phyloP scores from a whole-genome alignment of 768 basidiomycete genomes.

The Hortiboletus flavorubellus region DNA sequence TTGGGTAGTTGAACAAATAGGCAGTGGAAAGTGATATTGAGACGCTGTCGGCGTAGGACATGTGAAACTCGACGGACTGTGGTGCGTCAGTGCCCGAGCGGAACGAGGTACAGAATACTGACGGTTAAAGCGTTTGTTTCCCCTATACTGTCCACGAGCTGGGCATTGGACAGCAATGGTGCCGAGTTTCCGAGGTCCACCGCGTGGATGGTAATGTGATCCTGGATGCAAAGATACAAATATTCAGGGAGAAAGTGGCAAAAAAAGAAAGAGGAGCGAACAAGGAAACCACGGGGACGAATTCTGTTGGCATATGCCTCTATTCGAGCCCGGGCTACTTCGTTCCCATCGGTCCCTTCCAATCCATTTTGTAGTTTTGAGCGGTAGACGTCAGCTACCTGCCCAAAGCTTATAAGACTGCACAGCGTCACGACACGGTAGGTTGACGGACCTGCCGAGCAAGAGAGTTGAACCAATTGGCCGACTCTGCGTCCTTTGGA shows the following conservation, averaged over 20 bases:
- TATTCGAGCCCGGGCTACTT: constrained; percentile 73
- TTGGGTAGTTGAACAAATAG: constrained; percentile 83
- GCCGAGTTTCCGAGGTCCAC: constrained; percentile 80
- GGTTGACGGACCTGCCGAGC: constrained; percentile 63
- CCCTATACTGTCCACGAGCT: constrained; percentile 32
- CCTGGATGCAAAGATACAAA: constrained; percentile 44
- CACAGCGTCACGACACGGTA: neutral
- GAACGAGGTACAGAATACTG: constrained; percentile 9
- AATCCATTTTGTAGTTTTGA: constrained; percentile 72
- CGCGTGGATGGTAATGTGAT: constrained; percentile 81
- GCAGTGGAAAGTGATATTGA: constrained; percentile 82
- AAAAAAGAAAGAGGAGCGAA: constrained; percentile 32
- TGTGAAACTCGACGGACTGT: constrained; percentile 79
- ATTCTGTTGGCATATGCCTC: constrained; percentile 80
- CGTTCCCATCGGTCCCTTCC: constrained; percentile 72
- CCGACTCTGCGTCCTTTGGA: constrained; percentile 54
- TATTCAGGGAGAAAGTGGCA: neutral
- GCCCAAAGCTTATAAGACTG: neutral
- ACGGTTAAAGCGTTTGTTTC: constrained; percentile 29
- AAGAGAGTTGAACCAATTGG: constrained; percentile 89
- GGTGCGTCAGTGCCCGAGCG: constrained; percentile 15
- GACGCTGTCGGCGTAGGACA: constrained; percentile 79
- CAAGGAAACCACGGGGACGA: constrained; percentile 67
- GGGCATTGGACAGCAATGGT: constrained; percentile 72
- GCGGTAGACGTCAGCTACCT: constrained; percentile 74